phyloP scores from a whole-genome alignment of 495 filamentous ascomycete genomes.

The Penicillium manginii region DNA sequence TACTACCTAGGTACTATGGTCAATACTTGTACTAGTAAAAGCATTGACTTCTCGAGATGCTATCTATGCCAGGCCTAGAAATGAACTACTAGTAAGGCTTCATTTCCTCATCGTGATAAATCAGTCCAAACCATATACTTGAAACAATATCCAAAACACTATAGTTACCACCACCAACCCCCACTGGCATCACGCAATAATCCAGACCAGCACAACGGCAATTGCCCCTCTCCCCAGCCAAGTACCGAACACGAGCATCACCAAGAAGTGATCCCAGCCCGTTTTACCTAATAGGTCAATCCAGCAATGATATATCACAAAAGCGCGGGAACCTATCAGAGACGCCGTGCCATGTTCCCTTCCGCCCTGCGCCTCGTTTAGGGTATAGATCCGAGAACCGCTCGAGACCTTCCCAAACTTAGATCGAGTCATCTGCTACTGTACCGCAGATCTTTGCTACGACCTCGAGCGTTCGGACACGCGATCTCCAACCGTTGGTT shows the following conservation, averaged over 20 bases:
- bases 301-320: slow-evolving; percentile 3
- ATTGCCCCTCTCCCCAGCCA: not conserved
- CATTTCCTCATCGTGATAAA: too few species aligned
- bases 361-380: not conserved
- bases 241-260: not conserved
- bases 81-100: too few species aligned
- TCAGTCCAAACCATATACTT: too few species aligned
- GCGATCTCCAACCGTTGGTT: not conserved
- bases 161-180: not conserved
- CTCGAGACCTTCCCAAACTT: not conserved
- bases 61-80: too few species aligned
- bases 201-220: not conserved
- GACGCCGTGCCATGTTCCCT: not conserved
- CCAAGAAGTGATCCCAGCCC: too few species aligned
- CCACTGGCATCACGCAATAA: not conserved
- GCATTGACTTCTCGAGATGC: too few species aligned
- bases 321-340: not conserved
- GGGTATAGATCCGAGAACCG: slow-evolving; percentile 1
- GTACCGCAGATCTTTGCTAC: not conserved
- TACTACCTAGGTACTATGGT: too few species aligned
- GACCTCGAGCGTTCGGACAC: too few species aligned
- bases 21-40: too few species aligned
- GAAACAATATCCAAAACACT: too few species aligned
- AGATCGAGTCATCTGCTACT: slow-evolving; percentile 4
- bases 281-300: not conserved